Conservation (phyloP, 768 basidiomycete genomes). For the Boletales sp. region DNA sequence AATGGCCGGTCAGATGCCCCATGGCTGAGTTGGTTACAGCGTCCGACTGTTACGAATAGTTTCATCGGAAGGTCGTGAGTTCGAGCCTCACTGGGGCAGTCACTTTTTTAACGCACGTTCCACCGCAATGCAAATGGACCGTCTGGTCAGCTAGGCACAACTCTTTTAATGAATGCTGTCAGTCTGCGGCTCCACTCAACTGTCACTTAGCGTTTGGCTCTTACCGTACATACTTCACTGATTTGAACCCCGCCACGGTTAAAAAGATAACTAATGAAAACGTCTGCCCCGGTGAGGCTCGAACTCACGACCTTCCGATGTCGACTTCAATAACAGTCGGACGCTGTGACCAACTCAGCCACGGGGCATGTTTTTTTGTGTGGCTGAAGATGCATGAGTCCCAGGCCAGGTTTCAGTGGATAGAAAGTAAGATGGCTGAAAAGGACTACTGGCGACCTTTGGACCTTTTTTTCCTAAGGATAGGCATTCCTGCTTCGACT, state of each 20-base stretch:
- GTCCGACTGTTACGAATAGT: conserved; percentile 59
- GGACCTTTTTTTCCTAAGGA: conserved; percentile 61
- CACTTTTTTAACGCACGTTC: neutral
- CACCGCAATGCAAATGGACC: too few species aligned
- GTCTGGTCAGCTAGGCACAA: too few species aligned
- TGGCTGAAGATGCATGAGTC: too few species aligned
- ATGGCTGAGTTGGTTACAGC: conserved; percentile 78
- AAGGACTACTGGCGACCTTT: conserved; percentile 41
- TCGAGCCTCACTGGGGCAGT: conserved; percentile 65
- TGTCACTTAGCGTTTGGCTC: too few species aligned
- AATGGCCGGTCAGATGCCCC: conserved; percentile 41
- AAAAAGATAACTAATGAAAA: neutral
- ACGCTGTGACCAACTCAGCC: conserved; percentile 78
- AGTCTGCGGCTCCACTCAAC: too few species aligned
- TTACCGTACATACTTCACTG: too few species aligned
- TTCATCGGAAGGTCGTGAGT: conserved; percentile 65
- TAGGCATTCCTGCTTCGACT: conserved; percentile 88
- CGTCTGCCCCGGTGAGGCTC: conserved; percentile 59
- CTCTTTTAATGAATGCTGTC: too few species aligned
- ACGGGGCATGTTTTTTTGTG: conserved; percentile 46
- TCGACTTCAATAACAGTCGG: conserved; percentile 53
- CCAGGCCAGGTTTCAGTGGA: too few species aligned
- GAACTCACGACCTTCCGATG: conserved; percentile 70
- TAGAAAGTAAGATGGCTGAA: too few species aligned
- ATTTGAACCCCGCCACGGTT: too few species aligned